phyloP scores from a whole-genome alignment of 2,329 filamentous ascomycete genomes.

The Didymella lethalis region DNA sequence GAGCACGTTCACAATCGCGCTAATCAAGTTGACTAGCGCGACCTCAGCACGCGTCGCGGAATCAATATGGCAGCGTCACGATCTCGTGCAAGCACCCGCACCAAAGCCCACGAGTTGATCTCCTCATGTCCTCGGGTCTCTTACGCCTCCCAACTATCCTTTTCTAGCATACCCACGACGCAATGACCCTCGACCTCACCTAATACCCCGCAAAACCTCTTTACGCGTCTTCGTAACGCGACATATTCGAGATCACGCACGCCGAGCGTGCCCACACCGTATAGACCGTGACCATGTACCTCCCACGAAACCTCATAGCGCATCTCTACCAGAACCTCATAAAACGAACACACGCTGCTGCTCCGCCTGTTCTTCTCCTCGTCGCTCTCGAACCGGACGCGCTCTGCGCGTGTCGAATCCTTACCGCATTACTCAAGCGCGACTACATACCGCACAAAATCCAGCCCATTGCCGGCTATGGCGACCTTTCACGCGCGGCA shows the following conservation, averaged over 20 bases:
- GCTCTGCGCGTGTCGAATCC: constrained; percentile 91
- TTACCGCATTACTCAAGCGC: constrained; percentile 91
- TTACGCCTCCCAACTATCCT: constrained; percentile 31
- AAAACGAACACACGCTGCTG: constrained; percentile 84
- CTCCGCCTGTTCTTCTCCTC: constrained; percentile 88
- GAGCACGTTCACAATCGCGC: constrained; percentile 33
- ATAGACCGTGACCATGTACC: constrained; percentile 73
- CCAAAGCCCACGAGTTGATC: constrained; percentile 34
- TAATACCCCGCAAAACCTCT: constrained; percentile 26
- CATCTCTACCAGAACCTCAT: constrained; percentile 92
- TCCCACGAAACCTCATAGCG: constrained; percentile 86
- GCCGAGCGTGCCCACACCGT: constrained; percentile 25
- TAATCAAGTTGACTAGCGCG: constrained; percentile 28
- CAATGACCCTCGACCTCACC: constrained; percentile 28
- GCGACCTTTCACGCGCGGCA: constrained; percentile 82
- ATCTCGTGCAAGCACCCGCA: constrained; percentile 35
- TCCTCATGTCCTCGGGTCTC: constrained; percentile 24
- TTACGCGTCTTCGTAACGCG: constrained; percentile 40
- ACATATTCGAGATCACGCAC: constrained; percentile 26
- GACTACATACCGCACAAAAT: constrained; percentile 99
- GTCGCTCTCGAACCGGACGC: constrained; percentile 95
- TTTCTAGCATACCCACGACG: constrained; percentile 21
- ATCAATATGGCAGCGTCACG: constrained; percentile 27
- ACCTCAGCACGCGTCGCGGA: constrained; percentile 24
- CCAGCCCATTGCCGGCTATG: constrained; percentile 91